phyloP scores from a whole-genome alignment of 2,329 filamentous ascomycete genomes.

The Fusarium sp. region DNA sequence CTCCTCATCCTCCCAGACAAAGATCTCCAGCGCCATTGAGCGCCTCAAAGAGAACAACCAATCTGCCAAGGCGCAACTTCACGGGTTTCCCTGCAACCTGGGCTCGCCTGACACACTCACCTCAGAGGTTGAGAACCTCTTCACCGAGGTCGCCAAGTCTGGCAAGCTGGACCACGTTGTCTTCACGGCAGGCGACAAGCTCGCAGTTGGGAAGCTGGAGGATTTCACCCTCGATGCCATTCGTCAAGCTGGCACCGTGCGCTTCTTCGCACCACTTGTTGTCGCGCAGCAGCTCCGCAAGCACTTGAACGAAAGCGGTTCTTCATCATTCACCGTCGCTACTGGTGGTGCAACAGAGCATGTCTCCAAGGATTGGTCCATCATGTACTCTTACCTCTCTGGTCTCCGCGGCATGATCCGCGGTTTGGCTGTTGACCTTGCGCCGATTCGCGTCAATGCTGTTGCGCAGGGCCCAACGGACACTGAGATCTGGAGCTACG shows the following conservation, averaged over 20 bases:
- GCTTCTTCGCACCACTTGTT: slow-evolving; percentile 30
- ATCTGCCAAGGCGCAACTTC: slow-evolving; percentile 22
- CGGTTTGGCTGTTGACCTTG: slow-evolving; percentile 31
- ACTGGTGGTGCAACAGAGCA: slow-evolving; percentile 26
- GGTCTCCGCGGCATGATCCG: slow-evolving; percentile 26
- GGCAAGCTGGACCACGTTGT: slow-evolving; percentile 33
- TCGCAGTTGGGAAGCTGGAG: slow-evolving; percentile 22
- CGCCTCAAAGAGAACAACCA: slow-evolving; percentile 22
- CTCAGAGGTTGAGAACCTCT: slow-evolving; percentile 19
- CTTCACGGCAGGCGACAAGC: slow-evolving; percentile 30
- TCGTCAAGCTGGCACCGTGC: slow-evolving; percentile 27
- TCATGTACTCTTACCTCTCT: slow-evolving; percentile 25
- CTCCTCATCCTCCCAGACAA: slow-evolving; percentile 20
- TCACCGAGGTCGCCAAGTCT: slow-evolving; percentile 18
- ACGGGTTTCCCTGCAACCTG: slow-evolving; percentile 29
- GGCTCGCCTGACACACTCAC: slow-evolving; percentile 17
- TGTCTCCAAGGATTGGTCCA: slow-evolving; percentile 23
- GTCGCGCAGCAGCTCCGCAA: slow-evolving; percentile 32
- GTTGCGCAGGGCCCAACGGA: slow-evolving; percentile 29
- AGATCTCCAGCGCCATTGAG: slow-evolving; percentile 17
- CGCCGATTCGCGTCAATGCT: slow-evolving; percentile 30
- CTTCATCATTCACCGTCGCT: slow-evolving; percentile 31
- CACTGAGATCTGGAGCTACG: slow-evolving; percentile 26
- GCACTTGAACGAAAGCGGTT: slow-evolving; percentile 16
- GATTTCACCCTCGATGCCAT: slow-evolving; percentile 19